A percentile compares a stretch with the other conserved stretches of the same genome.
Conservation (phyloP, 495 filamentous ascomycete species). For the Aspergillus conjunctus region DNA sequence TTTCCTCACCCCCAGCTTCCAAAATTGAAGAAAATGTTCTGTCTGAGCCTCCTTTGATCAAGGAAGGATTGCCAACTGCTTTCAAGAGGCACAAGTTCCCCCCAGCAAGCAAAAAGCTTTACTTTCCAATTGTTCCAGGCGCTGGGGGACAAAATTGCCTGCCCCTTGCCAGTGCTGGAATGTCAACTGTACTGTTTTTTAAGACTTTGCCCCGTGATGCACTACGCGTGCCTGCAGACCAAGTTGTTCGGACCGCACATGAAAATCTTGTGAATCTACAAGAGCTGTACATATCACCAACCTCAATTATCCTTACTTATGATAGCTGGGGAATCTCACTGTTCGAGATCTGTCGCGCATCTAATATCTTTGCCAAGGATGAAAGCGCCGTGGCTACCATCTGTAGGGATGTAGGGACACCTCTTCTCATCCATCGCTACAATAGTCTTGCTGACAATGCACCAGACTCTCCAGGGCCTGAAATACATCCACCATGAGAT, state of each 20-base stretch:
- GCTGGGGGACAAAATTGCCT: slow-evolving; percentile 13
- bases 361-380: slow-evolving; percentile 12
- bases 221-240: slow-evolving; percentile 5
- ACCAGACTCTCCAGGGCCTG: slow-evolving; percentile 8
- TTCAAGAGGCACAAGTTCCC: slow-evolving; percentile 17
- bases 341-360: slow-evolving; percentile 11
- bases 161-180: slow-evolving; percentile 9
- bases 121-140: slow-evolving; percentile 13
- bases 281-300: slow-evolving; percentile 12
- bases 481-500: slow-evolving; percentile 19
- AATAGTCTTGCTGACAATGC: neutral
- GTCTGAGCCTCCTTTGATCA: neutral
- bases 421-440: neutral
- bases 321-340: slow-evolving; percentile 16
- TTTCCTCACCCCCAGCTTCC: neutral
- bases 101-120: slow-evolving; percentile 13
- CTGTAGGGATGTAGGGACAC: slow-evolving; percentile 12
- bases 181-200: slow-evolving; percentile 8
- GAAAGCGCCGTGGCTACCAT: slow-evolving; percentile 14
- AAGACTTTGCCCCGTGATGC: slow-evolving; percentile 13
- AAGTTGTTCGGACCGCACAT: slow-evolving; percentile 11
- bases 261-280: slow-evolving; percentile 20
- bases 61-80: slow-evolving; percentile 9
- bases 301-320: slow-evolving; percentile 11
- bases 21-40: neutral